Evolutionary conservation across 2,329 filamentous ascomycete genomes (phyloP).

Genomic region (Trichoderma polysporum): DNA sequence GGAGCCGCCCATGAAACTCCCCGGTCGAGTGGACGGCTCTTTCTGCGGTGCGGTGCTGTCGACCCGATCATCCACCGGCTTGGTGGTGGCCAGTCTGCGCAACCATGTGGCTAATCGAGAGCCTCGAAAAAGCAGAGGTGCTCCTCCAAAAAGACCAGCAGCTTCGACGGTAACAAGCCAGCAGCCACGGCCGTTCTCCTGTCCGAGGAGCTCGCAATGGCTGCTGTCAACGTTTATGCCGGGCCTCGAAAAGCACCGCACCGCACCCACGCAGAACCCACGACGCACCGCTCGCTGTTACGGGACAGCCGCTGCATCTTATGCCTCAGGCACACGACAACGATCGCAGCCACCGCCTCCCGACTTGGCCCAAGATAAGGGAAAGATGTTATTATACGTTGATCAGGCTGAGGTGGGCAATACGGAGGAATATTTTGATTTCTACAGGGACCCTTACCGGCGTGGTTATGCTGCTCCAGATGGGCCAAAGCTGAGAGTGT

Average conservation of each 20-base stretch:
- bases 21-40: constrained; percentile 59
- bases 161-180: constrained; percentile 10
- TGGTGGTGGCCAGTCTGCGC: constrained; percentile 23
- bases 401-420: constrained; percentile 48
- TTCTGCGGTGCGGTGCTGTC: constrained; percentile 57
- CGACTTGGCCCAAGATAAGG: constrained; percentile 29
- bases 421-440: constrained; percentile 54
- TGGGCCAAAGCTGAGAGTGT: constrained; percentile 49
- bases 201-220: constrained; percentile 40
- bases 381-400: constrained; percentile 55
- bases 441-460: constrained; percentile 53
- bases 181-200: constrained; percentile 26
- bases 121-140: constrained; percentile 28
- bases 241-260: constrained; percentile 26
- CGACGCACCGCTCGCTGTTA: constrained; percentile 26
- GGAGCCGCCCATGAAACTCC: constrained; percentile 60
- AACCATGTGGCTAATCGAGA: constrained; percentile 27
- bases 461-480: constrained; percentile 53
- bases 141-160: constrained; percentile 22
- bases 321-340: constrained; percentile 23
- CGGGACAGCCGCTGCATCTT: constrained; percentile 29
- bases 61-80: constrained; percentile 41
- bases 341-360: constrained; percentile 19
- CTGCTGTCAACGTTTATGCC: constrained; percentile 43
- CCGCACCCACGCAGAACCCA: neutral